Evolutionary conservation across 306 rosid species (phyloP).

Genomic region (Arachis stenosperma): DNA sequence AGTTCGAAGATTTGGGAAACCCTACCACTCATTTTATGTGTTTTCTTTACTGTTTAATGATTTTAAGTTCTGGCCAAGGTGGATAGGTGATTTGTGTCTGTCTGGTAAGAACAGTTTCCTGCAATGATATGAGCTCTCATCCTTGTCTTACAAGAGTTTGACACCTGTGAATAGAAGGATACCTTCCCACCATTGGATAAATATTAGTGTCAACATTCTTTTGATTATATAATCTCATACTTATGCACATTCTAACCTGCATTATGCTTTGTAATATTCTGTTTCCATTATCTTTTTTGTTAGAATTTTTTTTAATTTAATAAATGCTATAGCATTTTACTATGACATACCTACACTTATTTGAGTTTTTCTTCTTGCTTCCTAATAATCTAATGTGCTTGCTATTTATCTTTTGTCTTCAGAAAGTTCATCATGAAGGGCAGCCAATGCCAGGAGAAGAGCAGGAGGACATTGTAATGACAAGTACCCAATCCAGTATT

Average conservation of each 20-base stretch:
- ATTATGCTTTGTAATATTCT: constrained; percentile 11
- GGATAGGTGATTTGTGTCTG: constrained; percentile 20
- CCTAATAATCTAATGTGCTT: constrained; percentile 27
- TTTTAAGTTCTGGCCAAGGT: constrained; percentile 6
- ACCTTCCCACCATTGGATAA: constrained; percentile 24
- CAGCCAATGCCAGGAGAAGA: constrained; percentile 96
- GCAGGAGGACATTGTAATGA: constrained; percentile 90
- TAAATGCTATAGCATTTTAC: constrained; percentile 4
- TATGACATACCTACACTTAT: neutral
- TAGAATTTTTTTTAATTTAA: constrained; percentile 22
- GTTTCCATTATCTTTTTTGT: constrained; percentile 16
- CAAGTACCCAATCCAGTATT: constrained; percentile 70
- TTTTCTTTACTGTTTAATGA: constrained; percentile 17
- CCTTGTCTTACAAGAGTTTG: constrained; percentile 24
- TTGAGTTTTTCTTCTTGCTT: constrained; percentile 27
- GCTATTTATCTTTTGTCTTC: constrained; percentile 47
- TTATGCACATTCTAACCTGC: constrained; percentile 4
- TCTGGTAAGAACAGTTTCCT: constrained; percentile 14
- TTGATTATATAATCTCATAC: neutral
- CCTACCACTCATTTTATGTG: neutral
- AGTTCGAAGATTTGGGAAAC: constrained; percentile 25
- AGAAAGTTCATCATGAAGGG: constrained; percentile 92
- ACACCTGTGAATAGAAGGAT: constrained; percentile 2
- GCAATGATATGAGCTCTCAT: constrained; percentile 3
- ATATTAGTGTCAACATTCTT: constrained; percentile 20